phyloP scores from a whole-genome alignment of 306 rosid species.

The Lablab purpureus region DNA sequence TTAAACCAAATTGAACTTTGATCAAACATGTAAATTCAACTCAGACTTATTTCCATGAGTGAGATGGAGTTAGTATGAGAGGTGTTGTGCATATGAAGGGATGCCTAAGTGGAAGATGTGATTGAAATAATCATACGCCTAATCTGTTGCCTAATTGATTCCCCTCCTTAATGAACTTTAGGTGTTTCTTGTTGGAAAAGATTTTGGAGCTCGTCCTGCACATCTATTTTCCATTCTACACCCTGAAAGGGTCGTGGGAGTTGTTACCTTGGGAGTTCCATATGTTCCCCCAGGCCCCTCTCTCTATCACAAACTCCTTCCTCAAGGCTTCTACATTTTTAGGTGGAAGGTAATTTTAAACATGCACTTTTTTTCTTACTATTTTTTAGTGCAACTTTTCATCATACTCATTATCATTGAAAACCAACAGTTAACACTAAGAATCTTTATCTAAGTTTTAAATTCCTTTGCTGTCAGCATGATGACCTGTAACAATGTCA shows the following conservation, averaged over 20 bases:
- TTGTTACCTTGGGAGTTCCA: conserved; percentile 76
- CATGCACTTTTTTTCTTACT: neutral
- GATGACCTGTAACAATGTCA: neutral
- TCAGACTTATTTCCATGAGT: too few species aligned
- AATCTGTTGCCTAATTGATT: too few species aligned
- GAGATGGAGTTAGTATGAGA: too few species aligned
- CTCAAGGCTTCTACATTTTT: conserved; percentile 82
- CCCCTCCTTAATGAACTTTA: neutral
- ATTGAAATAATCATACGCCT: too few species aligned
- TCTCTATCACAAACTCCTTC: conserved; percentile 38
- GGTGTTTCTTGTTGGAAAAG: conserved; percentile 81
- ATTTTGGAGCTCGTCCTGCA: conserved; percentile 72
- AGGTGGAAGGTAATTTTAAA: conserved; percentile 67
- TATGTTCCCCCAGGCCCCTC: conserved; percentile 57
- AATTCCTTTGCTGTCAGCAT: neutral
- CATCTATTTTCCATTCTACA: conserved; percentile 61
- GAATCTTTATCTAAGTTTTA: neutral
- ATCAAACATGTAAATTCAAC: too few species aligned
- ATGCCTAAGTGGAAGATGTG: too few species aligned
- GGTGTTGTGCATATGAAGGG: too few species aligned
- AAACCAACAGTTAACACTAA: too few species aligned
- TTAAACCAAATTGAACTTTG: too few species aligned
- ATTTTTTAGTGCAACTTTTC: neutral
- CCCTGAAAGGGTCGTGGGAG: conserved; percentile 77
- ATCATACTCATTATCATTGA: too few species aligned